Conservation (phyloP, 345 rosid genomes). For the Euphorbia pulcherrima region DNA sequence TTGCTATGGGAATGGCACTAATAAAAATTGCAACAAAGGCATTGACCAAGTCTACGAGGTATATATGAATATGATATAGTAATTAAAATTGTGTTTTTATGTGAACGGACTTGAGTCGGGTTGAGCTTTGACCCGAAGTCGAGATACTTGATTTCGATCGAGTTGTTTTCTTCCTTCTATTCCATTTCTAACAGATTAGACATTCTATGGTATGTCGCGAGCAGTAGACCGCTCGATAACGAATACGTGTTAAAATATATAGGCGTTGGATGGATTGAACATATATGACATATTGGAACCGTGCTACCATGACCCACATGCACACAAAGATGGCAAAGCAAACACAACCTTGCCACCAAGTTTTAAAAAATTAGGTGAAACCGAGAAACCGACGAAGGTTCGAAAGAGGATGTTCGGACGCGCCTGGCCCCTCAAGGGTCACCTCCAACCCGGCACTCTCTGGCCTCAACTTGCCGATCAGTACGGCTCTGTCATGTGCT, state of each 20-base stretch:
- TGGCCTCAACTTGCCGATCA: slow-evolving; percentile 26
- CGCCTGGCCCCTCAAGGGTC: slow-evolving; percentile 38
- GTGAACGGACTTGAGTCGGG: no score
- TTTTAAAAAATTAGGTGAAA: slow-evolving; percentile 36
- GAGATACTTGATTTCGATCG: no score
- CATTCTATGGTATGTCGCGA: no score
- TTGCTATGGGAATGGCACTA: slow-evolving; percentile 30
- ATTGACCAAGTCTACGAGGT: slow-evolving; percentile 28
- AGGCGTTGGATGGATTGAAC: slow-evolving; percentile 40
- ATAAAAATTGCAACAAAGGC: slow-evolving; percentile 13
- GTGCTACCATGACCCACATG: slow-evolving; percentile 37
- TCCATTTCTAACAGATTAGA: no score
- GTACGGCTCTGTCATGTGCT: slow-evolving; percentile 20
- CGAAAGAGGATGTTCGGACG: slow-evolving; percentile 45
- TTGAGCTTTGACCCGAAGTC: no score
- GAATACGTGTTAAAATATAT: no score
- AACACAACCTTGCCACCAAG: slow-evolving; percentile 32
- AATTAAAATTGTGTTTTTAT: no score
- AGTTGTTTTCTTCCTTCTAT: no score
- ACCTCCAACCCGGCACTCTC: slow-evolving; percentile 23
- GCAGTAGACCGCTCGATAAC: no score
- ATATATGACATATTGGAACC: slow-evolving; percentile 47
- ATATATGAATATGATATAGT: no score
- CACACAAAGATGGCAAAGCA: background rate
- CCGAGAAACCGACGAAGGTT: slow-evolving; percentile 30